Evolutionary conservation across 805 yeast genomes (phyloP), one percentile per base, ranked within the genome.

Genomic region (Lipomyces yamadae): DNA sequence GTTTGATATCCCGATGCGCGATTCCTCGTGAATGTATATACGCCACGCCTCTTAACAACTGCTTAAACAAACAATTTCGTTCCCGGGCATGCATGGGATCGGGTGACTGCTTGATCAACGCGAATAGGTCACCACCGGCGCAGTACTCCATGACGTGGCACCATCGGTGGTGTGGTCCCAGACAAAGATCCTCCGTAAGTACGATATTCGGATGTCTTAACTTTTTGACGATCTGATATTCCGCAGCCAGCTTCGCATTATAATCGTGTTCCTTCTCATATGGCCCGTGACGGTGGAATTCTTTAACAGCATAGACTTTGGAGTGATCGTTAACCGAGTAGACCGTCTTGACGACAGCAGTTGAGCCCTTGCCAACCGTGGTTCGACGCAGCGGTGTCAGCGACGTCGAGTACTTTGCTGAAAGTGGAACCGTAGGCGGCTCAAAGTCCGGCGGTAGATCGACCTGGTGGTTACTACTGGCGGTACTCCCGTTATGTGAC

Each of bases 21-120:
- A 92, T 88, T 32, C 98, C 97, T 86, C 90, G 88, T 45, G 87
- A 86, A 78, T 92, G 97, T 92, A 92, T 88, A 80, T 90, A 92
- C 63, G 85, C 86, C 34, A 92, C 95, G 53, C 96, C 97, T 69
- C 91, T 81, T 33, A 92, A 84, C 58, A 92, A 78, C 76, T 92
- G 97, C 76, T 92, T 91, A 80, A 91, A 91, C 74, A 91, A 89
- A 76, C 97, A 92, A 76, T 92, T 96, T 11, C 97, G 94, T 76
- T 92, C 97, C 11, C 87, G 83, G 70, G 87, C 87, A 73, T 91
- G 94, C 78, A 86, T 89, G 73, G 91, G 88, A 75, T 88, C 91
- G 72, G 88, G 93, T 33, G 91, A 91, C n/a, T 66, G 54, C 78
- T 91, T 96, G 75, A 89, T 87, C 71, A 91, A 82, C 18, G 76